Conservation (phyloP, 1,284 basidiomycete species). For the Ceratobasidium sp. region DNA sequence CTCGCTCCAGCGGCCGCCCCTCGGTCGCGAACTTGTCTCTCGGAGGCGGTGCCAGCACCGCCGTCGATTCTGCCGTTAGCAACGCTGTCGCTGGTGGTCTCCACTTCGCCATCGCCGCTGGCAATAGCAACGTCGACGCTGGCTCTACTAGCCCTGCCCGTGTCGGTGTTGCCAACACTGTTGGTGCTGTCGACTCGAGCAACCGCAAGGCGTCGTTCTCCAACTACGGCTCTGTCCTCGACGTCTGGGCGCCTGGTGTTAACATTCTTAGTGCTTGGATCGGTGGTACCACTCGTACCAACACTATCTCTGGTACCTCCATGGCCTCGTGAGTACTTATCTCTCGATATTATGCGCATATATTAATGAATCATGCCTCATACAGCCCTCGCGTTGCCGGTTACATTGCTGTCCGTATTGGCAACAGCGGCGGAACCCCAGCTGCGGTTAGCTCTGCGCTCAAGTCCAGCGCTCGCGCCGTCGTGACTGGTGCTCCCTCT, state of each 20-base stretch:
- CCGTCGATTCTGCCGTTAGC: conserved; percentile 49
- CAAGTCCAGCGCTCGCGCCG: conserved; percentile 11
- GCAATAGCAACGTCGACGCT: conserved; percentile 73
- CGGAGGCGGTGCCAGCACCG: conserved; percentile 40
- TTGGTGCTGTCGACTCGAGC: conserved; percentile 87
- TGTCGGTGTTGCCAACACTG: conserved; percentile 88
- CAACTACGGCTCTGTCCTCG: conserved; percentile 70
- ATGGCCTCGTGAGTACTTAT: conserved; percentile 64
- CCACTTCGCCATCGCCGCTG: conserved; percentile 96
- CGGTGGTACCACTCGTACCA: conserved; percentile 68
- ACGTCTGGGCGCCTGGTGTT: conserved; percentile 63
- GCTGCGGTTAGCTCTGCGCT: conserved; percentile 27
- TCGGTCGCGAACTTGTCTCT: conserved; percentile 49
- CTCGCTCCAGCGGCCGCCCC: conserved; percentile 64
- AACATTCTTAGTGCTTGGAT: conserved; percentile 87
- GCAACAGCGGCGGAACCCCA: conserved; percentile 7
- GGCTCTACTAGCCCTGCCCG: conserved; percentile 61
- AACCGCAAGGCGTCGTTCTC: conserved; percentile 88
- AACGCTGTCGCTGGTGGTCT: conserved; percentile 84
- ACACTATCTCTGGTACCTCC: conserved; percentile 82
- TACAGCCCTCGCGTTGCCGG: conserved; percentile 43
- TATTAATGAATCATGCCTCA: too few species aligned
- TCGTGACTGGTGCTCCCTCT: conserved; percentile 29
- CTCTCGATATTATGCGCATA: too few species aligned
- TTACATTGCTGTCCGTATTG: conserved; percentile 27